Percentiles rank a stretch among this genome's conserved stretches.
Conservation (phyloP, 441 rosid genomes). For the Pelargonium myrrhifolium region DNA sequence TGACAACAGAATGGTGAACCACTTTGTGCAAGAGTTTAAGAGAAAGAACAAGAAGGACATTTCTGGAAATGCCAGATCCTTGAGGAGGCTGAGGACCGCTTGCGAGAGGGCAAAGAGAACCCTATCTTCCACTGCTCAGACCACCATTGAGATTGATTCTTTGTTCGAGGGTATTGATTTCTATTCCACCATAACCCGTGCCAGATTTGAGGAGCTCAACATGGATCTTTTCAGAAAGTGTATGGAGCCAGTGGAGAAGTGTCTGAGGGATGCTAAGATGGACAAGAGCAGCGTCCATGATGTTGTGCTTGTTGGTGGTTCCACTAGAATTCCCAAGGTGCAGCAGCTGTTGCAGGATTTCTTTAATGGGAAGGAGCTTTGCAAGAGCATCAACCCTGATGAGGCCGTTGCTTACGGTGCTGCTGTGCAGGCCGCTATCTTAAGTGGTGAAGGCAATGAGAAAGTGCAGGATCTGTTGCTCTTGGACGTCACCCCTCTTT, state of each 20-base stretch:
- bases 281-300: constrained; percentile 51
- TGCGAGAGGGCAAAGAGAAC: constrained; percentile 54
- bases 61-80: constrained; percentile 46
- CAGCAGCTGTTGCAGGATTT: constrained; percentile 57
- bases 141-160: constrained; percentile 48
- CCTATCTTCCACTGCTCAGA: constrained; percentile 47
- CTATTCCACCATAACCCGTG: constrained; percentile 49
- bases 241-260: constrained; percentile 63
- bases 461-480: constrained; percentile 59
- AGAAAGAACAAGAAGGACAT: constrained; percentile 59
- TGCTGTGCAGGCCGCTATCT: constrained; percentile 30
- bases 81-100: constrained; percentile 55
- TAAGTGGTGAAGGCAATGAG: constrained; percentile 59
- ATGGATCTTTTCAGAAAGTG: constrained; percentile 59
- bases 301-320: constrained; percentile 59
- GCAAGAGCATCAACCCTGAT: constrained; percentile 57
- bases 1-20: constrained; percentile 56
- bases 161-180: constrained; percentile 53
- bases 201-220: constrained; percentile 54
- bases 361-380: constrained; percentile 54
- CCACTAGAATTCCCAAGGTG: constrained; percentile 55
- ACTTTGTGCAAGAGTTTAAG: constrained; percentile 55
- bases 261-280: constrained; percentile 59
- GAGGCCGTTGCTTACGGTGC: constrained; percentile 66
- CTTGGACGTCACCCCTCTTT: constrained; percentile 50